Percentiles rank a stretch among this genome's conserved stretches.
Evolutionary conservation across 306 rosid genomes (phyloP).

Genomic region (Ammopiptanthus mongolicus): DNA sequence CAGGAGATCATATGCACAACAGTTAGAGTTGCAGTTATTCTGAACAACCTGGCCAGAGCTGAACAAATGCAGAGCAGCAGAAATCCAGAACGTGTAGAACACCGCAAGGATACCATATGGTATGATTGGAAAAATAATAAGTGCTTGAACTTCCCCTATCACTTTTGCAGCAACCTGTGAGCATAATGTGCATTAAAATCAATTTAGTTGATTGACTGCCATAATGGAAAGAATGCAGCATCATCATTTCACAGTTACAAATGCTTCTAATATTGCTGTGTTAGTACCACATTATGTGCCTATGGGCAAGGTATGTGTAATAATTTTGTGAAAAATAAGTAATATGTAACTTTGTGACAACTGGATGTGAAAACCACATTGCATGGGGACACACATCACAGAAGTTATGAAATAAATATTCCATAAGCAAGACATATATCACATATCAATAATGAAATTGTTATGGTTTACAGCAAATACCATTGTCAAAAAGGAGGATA

Average conservation of each 20-base stretch:
- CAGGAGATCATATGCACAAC: constrained; percentile 71
- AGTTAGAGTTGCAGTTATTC: constrained; percentile 70
- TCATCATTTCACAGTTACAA: background rate
- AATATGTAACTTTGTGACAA: background rate
- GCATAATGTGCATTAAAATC: constrained; percentile 16
- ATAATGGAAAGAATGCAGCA: background rate
- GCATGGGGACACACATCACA: background rate
- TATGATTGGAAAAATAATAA: constrained; percentile 71
- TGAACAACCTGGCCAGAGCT: constrained; percentile 88
- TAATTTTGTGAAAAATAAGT: background rate
- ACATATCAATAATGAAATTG: background rate
- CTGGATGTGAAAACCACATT: background rate
- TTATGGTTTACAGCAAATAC: background rate
- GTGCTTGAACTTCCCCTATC: constrained; percentile 90
- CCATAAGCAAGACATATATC: background rate
- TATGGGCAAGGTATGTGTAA: background rate
- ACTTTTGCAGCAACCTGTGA: constrained; percentile 91
- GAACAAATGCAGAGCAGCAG: constrained; percentile 79
- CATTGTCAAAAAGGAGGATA: background rate
- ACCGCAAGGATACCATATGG: constrained; percentile 81
- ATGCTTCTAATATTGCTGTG: background rate
- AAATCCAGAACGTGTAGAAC: constrained; percentile 88
- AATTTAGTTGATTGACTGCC: background rate
- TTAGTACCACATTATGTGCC: background rate
- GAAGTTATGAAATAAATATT: background rate